Evolutionary conservation across 257 asterid genomes (phyloP), one percentile per base, ranked within the genome.

Genomic region (Nicotiana noctiflora): DNA sequence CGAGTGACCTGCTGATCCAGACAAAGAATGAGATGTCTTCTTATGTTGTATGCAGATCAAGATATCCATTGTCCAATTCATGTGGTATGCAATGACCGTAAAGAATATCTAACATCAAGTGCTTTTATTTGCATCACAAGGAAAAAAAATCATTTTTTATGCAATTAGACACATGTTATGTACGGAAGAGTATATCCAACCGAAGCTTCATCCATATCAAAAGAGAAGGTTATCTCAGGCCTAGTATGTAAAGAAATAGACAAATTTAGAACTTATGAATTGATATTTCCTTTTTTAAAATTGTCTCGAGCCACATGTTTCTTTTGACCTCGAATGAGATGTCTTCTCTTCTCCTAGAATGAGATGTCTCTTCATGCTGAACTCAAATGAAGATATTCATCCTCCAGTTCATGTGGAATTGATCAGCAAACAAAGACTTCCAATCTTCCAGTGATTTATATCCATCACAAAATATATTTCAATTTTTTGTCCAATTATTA

Each of bases 1-100:
- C 87, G 90, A 77, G 89, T 87, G 51, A 89, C 96, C 99, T 95
- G 97, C 82, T 76, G 82, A 85, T 80, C 83, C 88, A 86, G 68
- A 86, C 81, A 27, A 84, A 81, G 82, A 83, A 84, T 82, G 64
- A 91, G 84, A 89, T 76, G 67, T 37, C 84, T 84, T n/a, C 61
- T 25, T 49, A 23, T 21, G 78, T 74, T 23, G 61, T 74, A 74
- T 8, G 51, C 44, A 72, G 78, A 23, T 12, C 25, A 74, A 74
- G 32, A 74, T 46, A 49, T 23, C 21, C 34, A 46, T 72, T 55
- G 40, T 46, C 78, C 40, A 72, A 72, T 23, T 46, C n/a, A 21
- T 68, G 11, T 2, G 57, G 57, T 68, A 44, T 46, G 21, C 13
- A 46, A 72, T 21, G 55, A 44, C 23, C 60, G 40, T 44, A 68